Evolutionary conservation across 78 protist species (phyloP), one percentile per base, ranked within the genome.

Genomic region (Emiliania huxleyi): DNA sequence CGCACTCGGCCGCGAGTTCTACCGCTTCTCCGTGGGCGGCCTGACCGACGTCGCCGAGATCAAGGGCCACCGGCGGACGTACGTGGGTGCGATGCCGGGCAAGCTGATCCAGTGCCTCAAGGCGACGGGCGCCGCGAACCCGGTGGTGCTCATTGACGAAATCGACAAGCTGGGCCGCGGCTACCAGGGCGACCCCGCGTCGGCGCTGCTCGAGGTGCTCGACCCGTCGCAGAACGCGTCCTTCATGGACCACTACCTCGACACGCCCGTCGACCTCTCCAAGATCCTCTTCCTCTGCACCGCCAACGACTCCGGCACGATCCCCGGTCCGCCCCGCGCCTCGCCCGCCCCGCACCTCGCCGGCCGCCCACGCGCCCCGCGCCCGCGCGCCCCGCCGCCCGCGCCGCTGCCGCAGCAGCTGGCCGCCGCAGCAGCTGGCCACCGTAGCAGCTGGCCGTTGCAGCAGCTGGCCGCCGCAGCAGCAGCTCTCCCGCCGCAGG

Each of bases 91-190:
- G 0, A 95, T 98, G 98, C 75, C 75, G 8, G 99, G 99, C 44
- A 98, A 97, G 95, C 73, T 98, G 33, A 95, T 98, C n/a, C 99
- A 97, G 91, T 93, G 96, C 75, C 95, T 98, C 37, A 98, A 98
- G 87, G 62, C 38, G 42, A 71, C 93, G 3, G 40, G 89, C 48
- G 92, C 96, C 5, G 48, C 91, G 11, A 98, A 98, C 83, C 99
- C 99, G 0, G 98, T 98, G 23, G 95, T 98, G 33, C 87, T 98
- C 49, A 97, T 98, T 33, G 99, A 98, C 87, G 99, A 98, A 15
- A 96, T 97, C 55, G 98, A 97, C 91, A 97, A 97, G 94, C 93
- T 95, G 18, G 97, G 96, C 19, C 83, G 93, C 38, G 95, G 96
- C 15, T 33, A 35, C 33, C 73, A 95, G 11, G 97, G 98, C 52